Evolutionary conservation across 192 early-diverging fungal genomes (phyloP), one percentile per base, ranked within the genome.

Genomic region (Coemansia sp.): DNA sequence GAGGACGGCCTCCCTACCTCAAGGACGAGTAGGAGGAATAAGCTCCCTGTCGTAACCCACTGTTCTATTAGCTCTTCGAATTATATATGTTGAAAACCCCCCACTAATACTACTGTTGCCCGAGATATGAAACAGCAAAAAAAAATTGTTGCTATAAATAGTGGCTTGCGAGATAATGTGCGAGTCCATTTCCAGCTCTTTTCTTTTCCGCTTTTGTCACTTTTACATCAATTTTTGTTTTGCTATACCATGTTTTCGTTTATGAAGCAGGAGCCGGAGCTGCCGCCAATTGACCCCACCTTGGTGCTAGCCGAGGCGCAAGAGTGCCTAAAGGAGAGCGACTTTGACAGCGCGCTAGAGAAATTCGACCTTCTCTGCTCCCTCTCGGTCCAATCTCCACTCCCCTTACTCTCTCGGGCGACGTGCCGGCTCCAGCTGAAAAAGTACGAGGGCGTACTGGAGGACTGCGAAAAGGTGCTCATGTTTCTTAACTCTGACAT

Each of bases 331-430:
- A 70, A 84, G 35, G 66, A 71, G 38, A 58, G 70, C 9, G 64
- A 84, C 62, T 75, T 79, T 69, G 70, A 79, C n/a, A 66, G 77
- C 0, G 82, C 82, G 3, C 63, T 84, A 2, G 65, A 14, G 24
- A 79, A 84, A 40, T 84, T 84, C 39, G 82, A 84, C 70, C 73
- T 79, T 51, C 73, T 84, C 22, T 84, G 82, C 32, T 64, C 76
- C 6, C 73, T 84, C 12, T 65, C 76, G 2, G 82, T 84, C 15
- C 82, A 84, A 36, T 84, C 82, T 12, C 77, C 82, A 8, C 56
- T 84, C 15, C 82, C 82, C 24, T 58, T 79, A 19, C 73, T 84
- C 24, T 79, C 76, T 0, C 68, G 82, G 6, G 82, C 82, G 10
- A 84, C 82, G 19, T 84, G 82, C 27, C 60, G 67, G 9, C 73